phyloP scores from a whole-genome alignment of 2,329 filamentous ascomycete species.

The Talaromyces sp. region DNA sequence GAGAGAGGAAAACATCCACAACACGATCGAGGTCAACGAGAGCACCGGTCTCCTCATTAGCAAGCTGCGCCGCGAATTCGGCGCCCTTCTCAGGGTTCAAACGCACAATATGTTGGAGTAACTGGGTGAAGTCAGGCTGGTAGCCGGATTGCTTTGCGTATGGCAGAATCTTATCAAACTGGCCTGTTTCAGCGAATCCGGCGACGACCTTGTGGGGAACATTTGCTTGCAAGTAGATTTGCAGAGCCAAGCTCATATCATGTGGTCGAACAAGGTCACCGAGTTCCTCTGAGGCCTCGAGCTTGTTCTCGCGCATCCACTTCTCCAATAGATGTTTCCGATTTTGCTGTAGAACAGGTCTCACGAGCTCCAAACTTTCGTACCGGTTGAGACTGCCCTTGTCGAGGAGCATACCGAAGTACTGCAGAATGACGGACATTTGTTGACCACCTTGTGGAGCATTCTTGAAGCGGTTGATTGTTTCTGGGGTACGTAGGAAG shows the following conservation, averaged over 20 bases:
- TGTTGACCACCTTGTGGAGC: constrained; percentile 64
- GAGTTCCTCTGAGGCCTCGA: constrained; percentile 92
- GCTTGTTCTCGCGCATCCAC: constrained; percentile 94
- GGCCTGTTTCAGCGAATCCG: constrained; percentile 87
- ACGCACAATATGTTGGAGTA: constrained; percentile 87
- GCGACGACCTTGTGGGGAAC: constrained; percentile 91
- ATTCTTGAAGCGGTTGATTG: constrained; percentile 92
- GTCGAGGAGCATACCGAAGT: constrained; percentile 94
- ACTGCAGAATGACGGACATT: constrained; percentile 91
- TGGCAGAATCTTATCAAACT: constrained; percentile 93
- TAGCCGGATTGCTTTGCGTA: constrained; percentile 83
- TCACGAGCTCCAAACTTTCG: constrained; percentile 88
- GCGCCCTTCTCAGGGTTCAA: constrained; percentile 89
- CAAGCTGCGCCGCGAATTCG: constrained; percentile 89
- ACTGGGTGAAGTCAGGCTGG: constrained; percentile 87
- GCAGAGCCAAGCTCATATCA: constrained; percentile 79
- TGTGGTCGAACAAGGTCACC: constrained; percentile 90
- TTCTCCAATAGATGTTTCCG: constrained; percentile 95
- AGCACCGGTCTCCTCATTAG: constrained; percentile 80
- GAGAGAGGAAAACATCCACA: constrained; percentile 95
- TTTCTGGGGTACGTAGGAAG: constrained; percentile 89
- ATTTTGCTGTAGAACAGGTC: constrained; percentile 87
- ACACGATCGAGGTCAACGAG: constrained; percentile 90
- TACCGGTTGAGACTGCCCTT: constrained; percentile 90
- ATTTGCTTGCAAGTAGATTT: constrained; percentile 86